Base-by-base conservation (phyloP, 2,329 filamentous ascomycete genomes). In the Talaromyces sp. region DNA sequence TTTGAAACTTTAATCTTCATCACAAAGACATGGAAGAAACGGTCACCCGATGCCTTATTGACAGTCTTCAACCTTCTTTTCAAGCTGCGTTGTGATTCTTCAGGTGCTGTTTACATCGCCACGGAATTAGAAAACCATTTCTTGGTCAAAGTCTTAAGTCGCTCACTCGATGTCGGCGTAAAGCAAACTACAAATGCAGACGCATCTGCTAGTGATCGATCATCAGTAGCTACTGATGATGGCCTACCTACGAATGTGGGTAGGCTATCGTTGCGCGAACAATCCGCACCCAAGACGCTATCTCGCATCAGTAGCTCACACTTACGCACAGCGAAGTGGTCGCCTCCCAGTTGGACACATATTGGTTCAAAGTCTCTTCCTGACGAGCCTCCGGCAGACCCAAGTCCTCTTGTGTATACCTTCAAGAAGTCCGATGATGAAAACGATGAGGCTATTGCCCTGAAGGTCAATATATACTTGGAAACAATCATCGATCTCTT, bases 21-120 rank as follows among this genome's bases (percentile, higher is more conserved):
- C 65, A 85, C 83, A 6, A 82, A 81, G 64, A 83, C 83, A 17
- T 80, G 79, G 29, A 77, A 81, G 29, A 78, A 81, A 32, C 85
- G 83, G 62, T 88, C 89, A 61, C 78, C 82, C 7, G 87, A 90
- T 73, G 87, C 89, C 56, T 87, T 90, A 7, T 77, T 94, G 27
- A 87, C 86, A 12, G 87, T 88, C 2, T 85, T 92, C 80, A 91
- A 90, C 68, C 76, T 93, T 50, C 78, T 97, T 2, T 93, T 95
- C 70, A 86, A 92, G 50, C 78, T 97, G 31, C 85, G 92, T 61
- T 91, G 91, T 24, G 91, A 96, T 73, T 91, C 89, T 71, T 85
- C 88, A 10, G 85, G 92, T 65, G 84, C 87, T 51, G 83, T 97
- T 3, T 91, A 88, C 61, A 79, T 96, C 57, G 86, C 86, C 8